These are phyloP conservation scores for Wallacemonas sp. DNA, from an alignment of 208 protist genomes.

Conservation along the genomic window DNA sequence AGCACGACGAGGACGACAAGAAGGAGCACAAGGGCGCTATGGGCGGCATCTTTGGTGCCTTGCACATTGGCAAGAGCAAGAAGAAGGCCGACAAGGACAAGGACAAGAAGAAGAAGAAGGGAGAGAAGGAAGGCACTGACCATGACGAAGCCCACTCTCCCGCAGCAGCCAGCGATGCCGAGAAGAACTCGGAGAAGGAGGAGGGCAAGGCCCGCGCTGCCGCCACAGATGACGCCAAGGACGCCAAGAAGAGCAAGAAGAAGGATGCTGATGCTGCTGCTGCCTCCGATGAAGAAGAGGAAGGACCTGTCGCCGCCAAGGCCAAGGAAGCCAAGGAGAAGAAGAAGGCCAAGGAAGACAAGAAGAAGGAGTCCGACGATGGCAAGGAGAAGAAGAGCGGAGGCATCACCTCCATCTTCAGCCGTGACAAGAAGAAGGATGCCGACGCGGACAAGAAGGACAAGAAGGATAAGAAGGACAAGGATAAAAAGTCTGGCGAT, in stretches of 20 bases:
- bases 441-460: constrained; percentile 9
- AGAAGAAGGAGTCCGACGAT: constrained; percentile 18
- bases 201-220: not conserved
- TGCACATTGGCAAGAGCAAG: not conserved
- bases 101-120: not conserved
- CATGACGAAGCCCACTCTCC: too few species aligned
- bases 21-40: not conserved
- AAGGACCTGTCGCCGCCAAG: constrained; percentile 4
- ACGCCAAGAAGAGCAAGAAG: too few species aligned
- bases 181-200: not conserved
- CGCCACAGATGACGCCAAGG: not conserved
- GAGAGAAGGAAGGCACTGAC: not conserved
- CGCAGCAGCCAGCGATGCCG: too few species aligned
- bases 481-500: constrained; percentile 18
- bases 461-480: not conserved
- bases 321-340: not conserved
- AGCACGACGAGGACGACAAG: not conserved
- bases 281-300: constrained; percentile 14
- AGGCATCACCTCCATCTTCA: constrained; percentile 5
- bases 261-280: too few species aligned
- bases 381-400: constrained; percentile 20
- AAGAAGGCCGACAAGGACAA: not conserved
- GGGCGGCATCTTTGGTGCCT: not conserved
- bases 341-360: too few species aligned
- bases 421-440: constrained; percentile 15